Base-by-base conservation (phyloP, 768 basidiomycete genomes). In the Phlegmacium glaucopus region DNA sequence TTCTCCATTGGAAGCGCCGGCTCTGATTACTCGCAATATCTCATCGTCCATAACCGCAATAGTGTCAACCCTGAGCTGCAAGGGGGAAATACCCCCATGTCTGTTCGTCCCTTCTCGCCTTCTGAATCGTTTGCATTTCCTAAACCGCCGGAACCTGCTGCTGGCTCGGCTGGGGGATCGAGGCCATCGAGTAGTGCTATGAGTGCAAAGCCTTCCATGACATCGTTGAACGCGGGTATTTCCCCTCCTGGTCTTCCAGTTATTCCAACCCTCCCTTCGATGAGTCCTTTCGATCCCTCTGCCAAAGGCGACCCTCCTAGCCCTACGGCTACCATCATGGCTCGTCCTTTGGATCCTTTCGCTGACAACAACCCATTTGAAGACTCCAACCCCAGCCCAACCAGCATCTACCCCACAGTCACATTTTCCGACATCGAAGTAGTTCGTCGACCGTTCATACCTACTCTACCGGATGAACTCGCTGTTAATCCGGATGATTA, bases 101-200 rank as follows among this genome's bases (percentile, higher is more conserved):
- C 74, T 32, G 81, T 82, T 15, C 78, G 80, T 34, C 82, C 82
- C 2, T 85, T 83, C 67, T 79, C 82, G 0, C 79, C 82, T 9
- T 77, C 78, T 13, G 85, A 87, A 59, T 76, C 78, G 4, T 87
- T 83, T 63, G 64, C 80, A 8, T 87, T 87, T 70, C 85, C 85
- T 3, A 77, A 77, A 45, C 85, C 85, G 2, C 54, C 66, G 47
- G 57, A 59, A 37, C 46, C 53, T 5, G 49, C 15, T 3, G 53
- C 49, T 15, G 57, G 53, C 5, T 48, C 48, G 1, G 54, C 58
- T 1, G 56, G 47, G 4, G 35, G 46, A 18, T 62, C 55, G 13
- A 52, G 62, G 10, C 61, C 61, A 2, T 37, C 48, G 37, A 65
- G 62, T 50, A 47, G 52, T 22, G 44, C 44, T 10, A 60, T 51